A percentile compares a stretch with the other conserved stretches of the same genome.
These are phyloP conservation scores for Globisporangium radiosum DNA, from an alignment of 352 stramenopile species.

Conservation along the genomic window DNA sequence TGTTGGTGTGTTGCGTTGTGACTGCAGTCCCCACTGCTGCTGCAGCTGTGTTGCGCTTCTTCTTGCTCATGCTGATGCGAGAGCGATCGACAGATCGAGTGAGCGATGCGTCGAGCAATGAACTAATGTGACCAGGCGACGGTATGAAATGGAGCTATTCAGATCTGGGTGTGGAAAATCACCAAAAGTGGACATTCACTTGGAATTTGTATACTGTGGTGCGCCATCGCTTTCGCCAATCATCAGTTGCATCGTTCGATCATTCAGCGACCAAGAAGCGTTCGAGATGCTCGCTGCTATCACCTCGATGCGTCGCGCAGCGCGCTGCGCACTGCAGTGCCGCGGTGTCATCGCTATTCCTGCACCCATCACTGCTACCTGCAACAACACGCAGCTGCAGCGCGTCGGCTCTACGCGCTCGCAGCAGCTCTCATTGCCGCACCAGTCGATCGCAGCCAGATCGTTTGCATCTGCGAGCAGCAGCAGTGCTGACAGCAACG, in stretches of 20 bases:
- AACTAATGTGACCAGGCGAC: no score
- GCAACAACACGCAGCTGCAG: neutral
- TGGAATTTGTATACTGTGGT: neutral
- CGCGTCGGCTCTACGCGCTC: no score
- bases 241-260: neutral
- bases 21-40: conserved; percentile 3
- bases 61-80: conserved; percentile 28
- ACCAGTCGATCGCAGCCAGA: neutral
- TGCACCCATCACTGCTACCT: neutral
- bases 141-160: no score
- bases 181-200: neutral
- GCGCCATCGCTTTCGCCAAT: neutral
- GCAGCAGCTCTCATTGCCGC: neutral
- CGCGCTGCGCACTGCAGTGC: conserved; percentile 4
- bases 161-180: neutral
- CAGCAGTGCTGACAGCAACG: neutral
- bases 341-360: neutral
- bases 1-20: neutral
- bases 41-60: conserved; percentile 15
- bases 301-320: conserved; percentile 2
- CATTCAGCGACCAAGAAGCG: neutral
- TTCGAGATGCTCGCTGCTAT: conserved; percentile 2
- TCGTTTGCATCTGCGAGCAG: conserved; percentile 2
- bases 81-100: no score
- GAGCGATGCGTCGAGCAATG: no score